A percentile compares a stretch with the other conserved stretches of the same genome.
These are phyloP conservation scores for Solanum virginianum DNA, from an alignment of 257 asterid genomes.

Conservation along the genomic window DNA sequence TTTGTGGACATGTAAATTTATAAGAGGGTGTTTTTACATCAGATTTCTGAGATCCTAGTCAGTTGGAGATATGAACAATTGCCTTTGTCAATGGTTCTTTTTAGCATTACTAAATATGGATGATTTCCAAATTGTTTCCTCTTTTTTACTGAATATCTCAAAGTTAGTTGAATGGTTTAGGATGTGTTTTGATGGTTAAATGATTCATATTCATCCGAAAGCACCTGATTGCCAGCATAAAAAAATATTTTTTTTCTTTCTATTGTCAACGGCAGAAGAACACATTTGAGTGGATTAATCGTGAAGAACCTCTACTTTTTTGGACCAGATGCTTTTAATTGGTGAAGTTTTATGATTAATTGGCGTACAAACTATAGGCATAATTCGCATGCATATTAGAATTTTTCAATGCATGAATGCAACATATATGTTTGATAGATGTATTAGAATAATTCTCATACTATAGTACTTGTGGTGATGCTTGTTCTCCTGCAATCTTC, in stretches of 20 bases:
- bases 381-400: not conserved
- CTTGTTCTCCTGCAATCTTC: not conserved
- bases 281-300: not conserved
- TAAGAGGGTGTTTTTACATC: not conserved
- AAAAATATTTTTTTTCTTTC: not conserved
- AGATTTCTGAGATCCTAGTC: not conserved
- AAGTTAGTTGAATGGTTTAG: not conserved
- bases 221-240: not conserved
- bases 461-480: not conserved
- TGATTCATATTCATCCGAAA: not conserved
- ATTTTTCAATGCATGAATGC: not conserved
- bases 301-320: not conserved
- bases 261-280: not conserved
- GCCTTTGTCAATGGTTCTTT: not conserved
- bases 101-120: not conserved
- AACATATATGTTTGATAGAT: not conserved
- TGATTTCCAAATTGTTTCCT: not conserved
- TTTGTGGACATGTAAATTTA: conserved; percentile 13
- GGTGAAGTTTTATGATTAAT: not conserved
- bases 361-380: not conserved
- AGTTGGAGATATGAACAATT: not conserved
- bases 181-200: not conserved
- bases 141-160: not conserved
- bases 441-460: not conserved
- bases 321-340: not conserved